Conservation (phyloP, 305 asterid genomes). For the Andrographis paniculata region DNA sequence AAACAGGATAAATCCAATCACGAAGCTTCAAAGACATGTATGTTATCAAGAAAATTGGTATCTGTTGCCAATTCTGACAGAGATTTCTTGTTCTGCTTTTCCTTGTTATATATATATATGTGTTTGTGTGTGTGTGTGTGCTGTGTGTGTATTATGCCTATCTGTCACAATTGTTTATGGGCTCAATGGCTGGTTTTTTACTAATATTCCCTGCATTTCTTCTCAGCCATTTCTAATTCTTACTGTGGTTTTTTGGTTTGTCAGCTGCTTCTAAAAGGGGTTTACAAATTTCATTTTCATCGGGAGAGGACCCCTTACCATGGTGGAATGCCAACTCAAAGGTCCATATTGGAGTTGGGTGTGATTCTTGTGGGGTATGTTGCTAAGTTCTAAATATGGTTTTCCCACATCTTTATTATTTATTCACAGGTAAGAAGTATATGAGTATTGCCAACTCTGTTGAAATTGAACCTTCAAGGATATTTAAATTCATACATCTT, state of each 20-base stretch:
- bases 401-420: neutral
- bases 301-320: conserved; percentile 22
- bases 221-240: conserved; percentile 7
- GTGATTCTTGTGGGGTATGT: conserved; percentile 54
- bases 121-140: conserved; percentile 8
- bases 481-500: neutral
- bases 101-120: conserved; percentile 1
- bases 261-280: conserved; percentile 17
- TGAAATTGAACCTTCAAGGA: neutral
- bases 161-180: too few species aligned
- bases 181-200: neutral
- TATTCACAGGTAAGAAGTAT: neutral
- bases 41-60: conserved; percentile 2
- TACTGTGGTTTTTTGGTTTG: conserved; percentile 20
- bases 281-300: conserved; percentile 21
- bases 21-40: conserved; percentile 17
- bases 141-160: too few species aligned
- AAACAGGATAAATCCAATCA: conserved; percentile 19
- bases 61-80: neutral
- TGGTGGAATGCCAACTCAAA: conserved; percentile 27
- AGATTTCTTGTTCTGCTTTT: neutral
- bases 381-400: conserved; percentile 8
- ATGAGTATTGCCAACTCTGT: neutral
- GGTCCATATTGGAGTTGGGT: conserved; percentile 36
- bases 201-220: neutral